A percentile compares a stretch with the other conserved stretches of the same genome.
Conservation (phyloP, 176 grass and related monocot species). For the Dendrocalamus sinicus region DNA sequence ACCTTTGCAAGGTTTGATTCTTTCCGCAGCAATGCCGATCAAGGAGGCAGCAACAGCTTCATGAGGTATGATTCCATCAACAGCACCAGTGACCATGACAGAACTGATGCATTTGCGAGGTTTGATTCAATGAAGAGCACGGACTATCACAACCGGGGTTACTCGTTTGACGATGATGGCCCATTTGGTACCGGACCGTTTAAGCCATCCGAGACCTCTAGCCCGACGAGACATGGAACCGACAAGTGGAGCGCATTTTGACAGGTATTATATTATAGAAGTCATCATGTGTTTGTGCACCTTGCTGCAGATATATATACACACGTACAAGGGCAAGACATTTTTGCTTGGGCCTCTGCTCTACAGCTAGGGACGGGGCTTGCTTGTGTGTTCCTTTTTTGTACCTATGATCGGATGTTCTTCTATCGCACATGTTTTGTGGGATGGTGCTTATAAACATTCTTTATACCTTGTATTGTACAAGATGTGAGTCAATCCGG, state of each 20-base stretch:
- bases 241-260: slow-evolving; percentile 85
- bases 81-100: slow-evolving; percentile 68
- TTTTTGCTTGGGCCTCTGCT: slow-evolving; percentile 45
- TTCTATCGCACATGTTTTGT: slow-evolving; percentile 42
- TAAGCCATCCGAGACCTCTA: slow-evolving; percentile 61
- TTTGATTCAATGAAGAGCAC: slow-evolving; percentile 88
- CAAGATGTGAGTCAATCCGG: slow-evolving; percentile 39
- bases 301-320: slow-evolving; percentile 60
- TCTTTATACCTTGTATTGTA: slow-evolving; percentile 75
- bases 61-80: slow-evolving; percentile 74
- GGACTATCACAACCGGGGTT: slow-evolving; percentile 46
- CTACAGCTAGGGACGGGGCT: slow-evolving; percentile 29
- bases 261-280: slow-evolving; percentile 49
- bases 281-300: slow-evolving; percentile 43
- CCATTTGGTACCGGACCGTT: slow-evolving; percentile 72
- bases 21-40: slow-evolving; percentile 75
- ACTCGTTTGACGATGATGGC: slow-evolving; percentile 71
- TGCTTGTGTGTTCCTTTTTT: slow-evolving; percentile 56
- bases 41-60: slow-evolving; percentile 58
- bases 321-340: slow-evolving; percentile 55
- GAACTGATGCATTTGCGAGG: slow-evolving; percentile 58
- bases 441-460: slow-evolving; percentile 57
- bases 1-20: slow-evolving; percentile 74
- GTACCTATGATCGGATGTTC: slow-evolving; percentile 45
- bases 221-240: slow-evolving; percentile 84